Evolutionary conservation across 768 basidiomycete genomes (phyloP).

Genomic region (Dentipellis fragilis): DNA sequence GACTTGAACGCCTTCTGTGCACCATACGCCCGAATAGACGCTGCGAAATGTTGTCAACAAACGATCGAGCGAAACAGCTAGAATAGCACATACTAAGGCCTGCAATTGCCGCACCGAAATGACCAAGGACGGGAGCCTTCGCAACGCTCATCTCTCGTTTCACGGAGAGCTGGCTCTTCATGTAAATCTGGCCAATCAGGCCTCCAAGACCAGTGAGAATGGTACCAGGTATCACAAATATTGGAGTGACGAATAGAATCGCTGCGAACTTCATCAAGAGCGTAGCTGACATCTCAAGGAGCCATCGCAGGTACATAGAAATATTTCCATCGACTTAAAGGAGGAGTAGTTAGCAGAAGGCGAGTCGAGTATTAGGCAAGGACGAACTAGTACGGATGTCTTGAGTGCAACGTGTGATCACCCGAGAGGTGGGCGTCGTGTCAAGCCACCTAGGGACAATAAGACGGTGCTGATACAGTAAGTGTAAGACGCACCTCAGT

Average conservation of each 20-base stretch:
- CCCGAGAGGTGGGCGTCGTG: conserved; percentile 41
- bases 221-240: conserved; percentile 30
- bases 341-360: not conserved
- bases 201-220: conserved; percentile 27
- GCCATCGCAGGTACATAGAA: conserved; percentile 15
- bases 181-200: conserved; percentile 39
- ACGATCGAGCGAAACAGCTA: not conserved
- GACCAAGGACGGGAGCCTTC: conserved; percentile 37
- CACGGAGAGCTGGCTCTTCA: conserved; percentile 43
- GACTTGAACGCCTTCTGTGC: conserved; percentile 33
- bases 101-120: conserved; percentile 41
- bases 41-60: conserved; percentile 11
- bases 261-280: conserved; percentile 26
- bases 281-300: conserved; percentile 22
- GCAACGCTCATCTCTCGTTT: conserved; percentile 48
- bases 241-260: conserved; percentile 21
- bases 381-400: conserved; percentile 37
- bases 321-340: conserved; percentile 26
- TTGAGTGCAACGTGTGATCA: conserved; percentile 57
- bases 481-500: conserved; percentile 39
- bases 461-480: not conserved
- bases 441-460: conserved; percentile 33
- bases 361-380: not conserved
- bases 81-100: conserved; percentile 29
- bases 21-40: conserved; percentile 46